Evolutionary conservation across 441 rosid genomes (phyloP), one percentile per base, ranked within the genome.

Genomic region (Jatropha multifida): DNA sequence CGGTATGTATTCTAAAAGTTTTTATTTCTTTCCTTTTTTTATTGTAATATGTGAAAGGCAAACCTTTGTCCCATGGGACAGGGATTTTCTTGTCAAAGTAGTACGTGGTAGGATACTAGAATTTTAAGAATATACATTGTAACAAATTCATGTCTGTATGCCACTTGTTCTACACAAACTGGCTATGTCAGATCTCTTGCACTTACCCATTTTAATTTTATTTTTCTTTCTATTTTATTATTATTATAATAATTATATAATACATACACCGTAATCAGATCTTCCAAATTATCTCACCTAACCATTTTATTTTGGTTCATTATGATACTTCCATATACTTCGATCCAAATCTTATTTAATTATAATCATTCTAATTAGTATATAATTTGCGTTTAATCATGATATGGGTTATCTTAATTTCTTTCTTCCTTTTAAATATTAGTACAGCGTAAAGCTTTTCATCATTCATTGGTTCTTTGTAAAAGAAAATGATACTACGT

Each of bases 201-300:
- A 68, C 56, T 52, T 26, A 9, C 60, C 8, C 14, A 60, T 4
- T 17, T n/a, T 32, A 32, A 32, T 9, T 7, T 32, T 3, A 9
- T 37, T 6, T 27, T 11, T 49, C 15, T 49, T 52, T 32, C 2
- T 32, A 32, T 32, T 32, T 32, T 32, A 32, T 32, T 32, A 32
- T 32, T 32, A 32, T 32, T 32, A 32, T 1, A 23, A 23, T 23
- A 23, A 23, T 23, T 23, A 23, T 23, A 32, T 32, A 32, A 52
- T 52, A 52, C 3, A n/a, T 41, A 18, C 14, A 18, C 44, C 59
- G 15, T 54, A 0, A 17, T 49, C 71, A 52, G 10, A 69, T 69
- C 60, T 69, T 69, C 32, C 60, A 32, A 5, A 14, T 69, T n/a
- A 69, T 69, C 72, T 3, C 48, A 69, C 72, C 72, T 37, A 52